Evolutionary conservation across 345 rosid genomes (phyloP), one percentile per base, ranked within the genome.

Genomic region (Dovyalis caffra): DNA sequence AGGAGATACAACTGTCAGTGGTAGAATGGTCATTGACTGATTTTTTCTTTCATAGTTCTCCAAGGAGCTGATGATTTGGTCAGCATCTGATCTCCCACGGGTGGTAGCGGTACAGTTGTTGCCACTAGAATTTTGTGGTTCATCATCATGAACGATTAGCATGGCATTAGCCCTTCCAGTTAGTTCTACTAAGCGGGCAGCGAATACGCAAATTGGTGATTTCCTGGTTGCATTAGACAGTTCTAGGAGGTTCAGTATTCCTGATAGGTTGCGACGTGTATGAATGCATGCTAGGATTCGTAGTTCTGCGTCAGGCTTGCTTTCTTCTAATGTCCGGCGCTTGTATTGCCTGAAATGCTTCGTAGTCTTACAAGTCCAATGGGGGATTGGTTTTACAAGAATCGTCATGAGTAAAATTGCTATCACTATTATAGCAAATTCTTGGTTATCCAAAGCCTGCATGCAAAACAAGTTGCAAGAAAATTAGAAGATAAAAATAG

Each of bases 181-280:
- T 67, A 89, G 87, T 77, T 88, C 92, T 7, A 90, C 83, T 6
- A 92, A 81, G 75, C 89, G 93, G 68, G 83, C 68, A 0, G 88
- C 92, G 1, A 79, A 81, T 64, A 85, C 70, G 14, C 64, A 14
- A 4, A 74, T 74, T 9, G 77, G 77, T 43, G 69, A 63, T 32
- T 73, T 38, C 28, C 47, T 45, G 20, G 69, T 73, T 0, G 76
- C 37, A 14, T 73, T 64, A 0, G 76, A 73, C 33, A n/a, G 28
- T 45, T 73, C 69, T 5, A 73, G 62, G 49, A 73, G 76, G 33
- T 64, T 73, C n/a, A 51, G 35, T 2, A 74, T 51, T 4, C 71
- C 71, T 34, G 77, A 56, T 18, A 74, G 12, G 14, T 74, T 74
- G 53, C 37, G 58, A 11, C 28, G 31, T 1, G 71, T 51, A 21